A percentile compares a stretch with the other conserved stretches of the same genome.
Evolutionary conservation across 345 rosid genomes (phyloP).

Genomic region (Tarenaya hassleriana): DNA sequence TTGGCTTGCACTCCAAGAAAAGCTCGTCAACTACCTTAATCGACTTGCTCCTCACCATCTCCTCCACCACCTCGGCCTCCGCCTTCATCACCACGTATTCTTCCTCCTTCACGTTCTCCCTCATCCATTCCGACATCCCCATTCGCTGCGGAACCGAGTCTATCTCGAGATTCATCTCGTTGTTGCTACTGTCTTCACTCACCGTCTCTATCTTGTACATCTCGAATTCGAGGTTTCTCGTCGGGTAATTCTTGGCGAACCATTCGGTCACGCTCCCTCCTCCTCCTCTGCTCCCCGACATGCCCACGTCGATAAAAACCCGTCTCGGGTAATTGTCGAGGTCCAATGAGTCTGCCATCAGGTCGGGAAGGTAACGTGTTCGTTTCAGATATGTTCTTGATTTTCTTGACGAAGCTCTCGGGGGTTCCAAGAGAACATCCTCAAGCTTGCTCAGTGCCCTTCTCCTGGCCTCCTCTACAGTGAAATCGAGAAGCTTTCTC

Average conservation of each 20-base stretch:
- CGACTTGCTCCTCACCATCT: constrained; percentile 53
- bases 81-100: constrained; percentile 86
- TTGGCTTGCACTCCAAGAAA: constrained; percentile 78
- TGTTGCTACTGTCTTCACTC: constrained; percentile 29
- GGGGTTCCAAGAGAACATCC: constrained; percentile 77
- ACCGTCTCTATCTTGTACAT: constrained; percentile 55
- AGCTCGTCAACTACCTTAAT: constrained; percentile 67
- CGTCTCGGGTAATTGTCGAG: constrained; percentile 57
- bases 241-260: constrained; percentile 65
- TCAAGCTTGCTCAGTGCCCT: constrained; percentile 56
- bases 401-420: constrained; percentile 55
- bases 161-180: constrained; percentile 14
- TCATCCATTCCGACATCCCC: constrained; percentile 65
- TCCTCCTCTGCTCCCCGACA: constrained; percentile 33
- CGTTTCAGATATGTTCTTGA: constrained; percentile 49
- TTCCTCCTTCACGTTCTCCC: constrained; percentile 51
- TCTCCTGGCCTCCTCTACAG: constrained; percentile 35
- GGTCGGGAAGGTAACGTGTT: constrained; percentile 51
- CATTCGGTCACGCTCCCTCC: constrained; percentile 51
- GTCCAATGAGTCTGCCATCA: constrained; percentile 52
- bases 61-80: constrained; percentile 68
- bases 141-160: constrained; percentile 16
- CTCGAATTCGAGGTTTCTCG: constrained; percentile 55
- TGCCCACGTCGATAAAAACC: constrained; percentile 56
- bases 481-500: constrained; percentile 32